Base-by-base conservation (phyloP, 1,139 yeast genomes). In the Starmera stellimalicola region DNA sequence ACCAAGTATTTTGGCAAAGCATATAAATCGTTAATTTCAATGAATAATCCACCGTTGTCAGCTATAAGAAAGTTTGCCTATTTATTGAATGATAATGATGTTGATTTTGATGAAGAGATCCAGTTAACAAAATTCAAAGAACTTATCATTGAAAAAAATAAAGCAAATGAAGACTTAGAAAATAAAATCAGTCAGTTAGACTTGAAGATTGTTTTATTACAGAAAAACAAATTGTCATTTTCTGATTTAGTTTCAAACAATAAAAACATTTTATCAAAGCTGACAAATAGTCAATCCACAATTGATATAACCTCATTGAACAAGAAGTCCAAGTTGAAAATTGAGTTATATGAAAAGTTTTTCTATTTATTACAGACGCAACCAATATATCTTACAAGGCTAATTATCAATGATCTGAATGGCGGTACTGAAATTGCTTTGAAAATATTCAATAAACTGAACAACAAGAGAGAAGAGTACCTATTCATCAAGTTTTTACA, bases 341-440 rank as follows among this genome's bases (percentile, higher is more conserved):
- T 52, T 45, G 55, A 48, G 25, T 27, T 74, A 1, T 83, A 81
- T 54, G 95, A 82, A 47, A 79, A 83, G 7, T 54, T 91, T 36
- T 79, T 91, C 47, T 91, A 80, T 48, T 62, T 88, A 29, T 57
- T 93, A 27, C 98, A 93, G 52, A 83, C 95, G 0, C 85, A 83
- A 49, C 87, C 95, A 1, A 57, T 57, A 1, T 91, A 91, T 51
- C 68, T 91, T 50, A 68, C 77, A 1, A 62, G 77, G 20, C 55
- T 85, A 27, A 69, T 77, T 37, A 51, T 41, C 15, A 30, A 35
- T 26, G 48, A 42, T 29, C 40, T 22, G 12, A 22, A 41, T 26
- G 44, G 49, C 32, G 51, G 51, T 28, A 42, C 39, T 29, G 50
- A 46, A 29, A 33, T 45, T 33, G 47, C 48, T 2, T 28, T 45